These are phyloP conservation scores for Ramaria rubella DNA, from an alignment of 768 basidiomycete genomes.

Conservation along the genomic window DNA sequence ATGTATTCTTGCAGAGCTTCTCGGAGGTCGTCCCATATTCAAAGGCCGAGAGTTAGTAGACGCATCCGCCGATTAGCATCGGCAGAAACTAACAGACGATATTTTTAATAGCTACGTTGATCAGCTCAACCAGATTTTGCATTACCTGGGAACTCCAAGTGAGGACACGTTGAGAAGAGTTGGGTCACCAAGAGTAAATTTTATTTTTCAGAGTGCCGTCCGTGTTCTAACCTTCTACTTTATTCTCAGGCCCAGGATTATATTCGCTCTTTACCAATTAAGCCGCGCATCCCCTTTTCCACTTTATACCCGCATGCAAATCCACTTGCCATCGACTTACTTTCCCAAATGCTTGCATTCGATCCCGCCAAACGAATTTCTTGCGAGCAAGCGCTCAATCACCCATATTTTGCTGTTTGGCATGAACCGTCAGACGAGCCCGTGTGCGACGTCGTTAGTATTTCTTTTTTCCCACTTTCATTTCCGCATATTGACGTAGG, in stretches of 20 bases:
- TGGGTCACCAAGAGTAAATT: constrained; percentile 81
- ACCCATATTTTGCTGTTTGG: constrained; percentile 95
- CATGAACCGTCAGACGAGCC: constrained; percentile 97
- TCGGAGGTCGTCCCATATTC: constrained; percentile 92
- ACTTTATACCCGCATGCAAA: constrained; percentile 92
- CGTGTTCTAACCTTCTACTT: background rate
- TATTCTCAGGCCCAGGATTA: constrained; percentile 82
- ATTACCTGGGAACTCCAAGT: constrained; percentile 95
- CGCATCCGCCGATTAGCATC: background rate
- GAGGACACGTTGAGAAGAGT: constrained; percentile 95
- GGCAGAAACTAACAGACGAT: background rate
- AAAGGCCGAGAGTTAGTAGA: constrained; percentile 88
- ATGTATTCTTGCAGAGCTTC: constrained; percentile 87
- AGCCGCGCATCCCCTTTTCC: constrained; percentile 87
- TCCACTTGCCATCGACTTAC: constrained; percentile 87
- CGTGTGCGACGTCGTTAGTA: constrained; percentile 62
- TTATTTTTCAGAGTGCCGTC: background rate
- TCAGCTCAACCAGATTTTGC: constrained; percentile 95
- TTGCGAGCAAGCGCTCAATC: constrained; percentile 90
- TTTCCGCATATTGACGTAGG: background rate
- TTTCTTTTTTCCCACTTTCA: background rate
- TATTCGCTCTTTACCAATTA: constrained; percentile 95
- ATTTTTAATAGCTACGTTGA: constrained; percentile 75
- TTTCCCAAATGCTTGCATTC: constrained; percentile 88
- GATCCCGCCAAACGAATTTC: constrained; percentile 95